phyloP scores from a whole-genome alignment of 1,139 yeast species.

The Spathaspora sp. region DNA sequence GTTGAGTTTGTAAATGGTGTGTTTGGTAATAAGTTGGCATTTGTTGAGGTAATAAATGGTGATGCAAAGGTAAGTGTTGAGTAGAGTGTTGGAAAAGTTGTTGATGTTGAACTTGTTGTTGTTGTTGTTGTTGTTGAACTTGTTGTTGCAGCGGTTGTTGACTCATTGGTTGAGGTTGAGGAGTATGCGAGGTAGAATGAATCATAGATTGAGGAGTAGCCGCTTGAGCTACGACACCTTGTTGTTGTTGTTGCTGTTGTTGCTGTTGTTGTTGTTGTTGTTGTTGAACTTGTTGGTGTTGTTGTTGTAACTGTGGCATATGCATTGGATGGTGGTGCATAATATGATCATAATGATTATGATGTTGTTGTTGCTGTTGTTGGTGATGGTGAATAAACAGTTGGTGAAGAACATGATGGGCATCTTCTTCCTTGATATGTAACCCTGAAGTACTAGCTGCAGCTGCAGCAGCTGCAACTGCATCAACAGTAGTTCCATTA shows the following conservation, averaged over 20 bases:
- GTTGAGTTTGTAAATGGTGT: slow-evolving; percentile 13
- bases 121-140: slow-evolving; percentile 12
- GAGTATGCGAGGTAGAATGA: slow-evolving; percentile 10
- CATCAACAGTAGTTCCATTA: slow-evolving; percentile 26
- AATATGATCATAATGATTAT: slow-evolving; percentile 6
- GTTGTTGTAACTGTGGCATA: slow-evolving; percentile 12
- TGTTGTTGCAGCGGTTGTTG: slow-evolving; percentile 16
- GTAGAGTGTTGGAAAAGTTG: slow-evolving; percentile 15
- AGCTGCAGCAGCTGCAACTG: slow-evolving; percentile 26
- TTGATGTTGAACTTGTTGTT: slow-evolving; percentile 10
- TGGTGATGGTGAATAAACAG: slow-evolving; percentile 13
- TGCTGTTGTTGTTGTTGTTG: slow-evolving; percentile 16
- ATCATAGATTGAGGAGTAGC: slow-evolving; percentile 4
- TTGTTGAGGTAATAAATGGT: slow-evolving; percentile 14
- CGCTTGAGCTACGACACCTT: slow-evolving; percentile 4
- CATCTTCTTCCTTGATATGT: slow-evolving; percentile 20
- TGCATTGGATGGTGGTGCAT: slow-evolving; percentile 10
- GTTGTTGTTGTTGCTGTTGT: slow-evolving; percentile 1
- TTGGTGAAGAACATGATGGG: slow-evolving; percentile 13
- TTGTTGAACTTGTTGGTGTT: slow-evolving; percentile 13
- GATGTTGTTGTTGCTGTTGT: slow-evolving; percentile 13
- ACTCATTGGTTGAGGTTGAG: slow-evolving; percentile 14
- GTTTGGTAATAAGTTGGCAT: slow-evolving; percentile 14
- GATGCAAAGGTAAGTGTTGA: slow-evolving; percentile 8
- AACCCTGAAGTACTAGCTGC: slow-evolving; percentile 15